Evolutionary conservation across 306 rosid genomes (phyloP), one percentile per base, ranked within the genome.

Genomic region (Dalbergia cochinchinensis): DNA sequence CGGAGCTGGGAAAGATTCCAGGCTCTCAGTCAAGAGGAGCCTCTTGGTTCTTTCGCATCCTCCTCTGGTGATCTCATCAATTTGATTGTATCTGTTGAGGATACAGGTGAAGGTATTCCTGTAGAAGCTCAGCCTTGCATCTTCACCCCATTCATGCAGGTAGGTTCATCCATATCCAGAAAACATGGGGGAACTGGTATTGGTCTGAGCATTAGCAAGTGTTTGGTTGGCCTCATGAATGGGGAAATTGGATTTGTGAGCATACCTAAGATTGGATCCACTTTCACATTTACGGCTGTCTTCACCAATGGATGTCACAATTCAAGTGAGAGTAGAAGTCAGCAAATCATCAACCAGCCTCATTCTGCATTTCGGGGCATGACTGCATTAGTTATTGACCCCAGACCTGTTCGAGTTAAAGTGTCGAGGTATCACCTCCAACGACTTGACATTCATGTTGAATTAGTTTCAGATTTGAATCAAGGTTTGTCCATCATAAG

Each of bases 81-180:
- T 69, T 81, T 95, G 66, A 90, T 95, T 78, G 94, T 95, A 66
- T 95, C 98, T 8, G 99, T 95, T 44, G 99, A 95, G 84, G 99
- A 95, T 85, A 95, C 99, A 0, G 99, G 99, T n/a, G 94, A 83
- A 19, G 99, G 99, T 54, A 95, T 95, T 78, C 99, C 99, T 61
- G 12, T 48, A 15, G 98, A 93, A 57, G 82, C 96, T 5, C 98
- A 95, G 76, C 39, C 91, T 34, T 86, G 83, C 44, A 82, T 95
- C 67, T 95, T 93, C 92, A 95, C 92, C 78, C 99, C 97, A 71
- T 95, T 95, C 90, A 95, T 91, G 98, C 99, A 95, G 81, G 98
- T 95, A 45, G 92, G 91, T 73, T 88, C 98, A 54, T 93, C 99
- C 57, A 93, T 88, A 81, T 93, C 97, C 33, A 86, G 98, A 61